Conservation (phyloP, 192 early-diverging fungal species). For the Lobulomyces angularis region DNA sequence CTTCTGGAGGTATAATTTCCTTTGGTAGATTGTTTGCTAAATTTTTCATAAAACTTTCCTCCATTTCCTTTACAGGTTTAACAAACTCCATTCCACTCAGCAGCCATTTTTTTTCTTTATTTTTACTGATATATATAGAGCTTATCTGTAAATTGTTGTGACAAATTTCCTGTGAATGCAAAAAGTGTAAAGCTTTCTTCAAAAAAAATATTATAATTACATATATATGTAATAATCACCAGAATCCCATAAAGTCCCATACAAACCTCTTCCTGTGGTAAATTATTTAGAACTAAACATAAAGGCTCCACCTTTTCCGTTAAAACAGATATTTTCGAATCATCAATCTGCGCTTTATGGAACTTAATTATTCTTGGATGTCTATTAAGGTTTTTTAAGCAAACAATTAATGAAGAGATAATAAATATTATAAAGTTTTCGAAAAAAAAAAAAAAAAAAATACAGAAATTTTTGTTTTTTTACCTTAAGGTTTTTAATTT, state of each 20-base stretch:
- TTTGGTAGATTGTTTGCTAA: conserved; percentile 6
- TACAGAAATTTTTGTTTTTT: too few species aligned
- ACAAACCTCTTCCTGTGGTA: conserved; percentile 16
- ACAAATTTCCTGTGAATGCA: conserved; percentile 18
- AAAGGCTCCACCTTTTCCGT: conserved; percentile 24
- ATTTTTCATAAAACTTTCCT: conserved; percentile 3
- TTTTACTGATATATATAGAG: conserved; percentile 16
- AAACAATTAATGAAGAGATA: too few species aligned
- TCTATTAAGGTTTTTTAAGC: too few species aligned
- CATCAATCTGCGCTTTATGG: too few species aligned
- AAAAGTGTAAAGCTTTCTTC: conserved; percentile 21
- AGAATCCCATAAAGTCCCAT: conserved; percentile 17
- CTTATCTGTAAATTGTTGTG: conserved; percentile 26
- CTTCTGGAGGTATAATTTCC: conserved; percentile 12
- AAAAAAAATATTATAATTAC: too few species aligned
- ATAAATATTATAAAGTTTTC: too few species aligned
- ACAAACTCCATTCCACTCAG: conserved; percentile 22
- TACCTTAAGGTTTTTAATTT: too few species aligned
- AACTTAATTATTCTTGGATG: too few species aligned
- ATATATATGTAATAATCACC: too few species aligned
- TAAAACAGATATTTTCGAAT: conserved; percentile 17
- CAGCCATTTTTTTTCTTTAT: conserved; percentile 15
- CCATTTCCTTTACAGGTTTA: conserved; percentile 9
- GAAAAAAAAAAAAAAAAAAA: too few species aligned
- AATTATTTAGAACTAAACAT: conserved; percentile 1